Percentiles rank a stretch among this genome's conserved stretches.
Evolutionary conservation across 1,139 yeast species (phyloP).

Genomic region (Blastobotrys elegans): DNA sequence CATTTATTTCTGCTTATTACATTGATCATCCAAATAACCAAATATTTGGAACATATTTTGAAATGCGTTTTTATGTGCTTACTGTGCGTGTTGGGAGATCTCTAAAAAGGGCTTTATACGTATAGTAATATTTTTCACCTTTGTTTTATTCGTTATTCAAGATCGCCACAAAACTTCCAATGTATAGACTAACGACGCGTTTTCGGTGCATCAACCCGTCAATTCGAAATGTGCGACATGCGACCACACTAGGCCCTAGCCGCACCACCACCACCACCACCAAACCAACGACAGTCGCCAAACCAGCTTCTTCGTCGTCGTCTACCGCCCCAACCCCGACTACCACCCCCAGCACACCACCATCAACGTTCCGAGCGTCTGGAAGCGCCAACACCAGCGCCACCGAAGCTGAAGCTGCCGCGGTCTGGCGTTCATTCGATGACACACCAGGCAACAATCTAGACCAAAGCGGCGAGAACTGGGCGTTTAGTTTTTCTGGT

Average conservation of each 20-base stretch:
- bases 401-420: constrained; percentile 7
- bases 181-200: not conserved
- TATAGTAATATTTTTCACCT: too few relatives aligned
- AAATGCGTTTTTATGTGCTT: too few relatives aligned
- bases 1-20: too few relatives aligned
- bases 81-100: too few relatives aligned
- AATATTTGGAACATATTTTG: too few relatives aligned
- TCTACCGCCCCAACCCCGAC: not conserved
- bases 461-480: constrained; percentile 21
- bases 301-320: not conserved
- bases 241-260: not conserved
- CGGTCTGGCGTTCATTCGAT: constrained; percentile 15
- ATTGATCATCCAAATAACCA: too few relatives aligned
- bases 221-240: not conserved
- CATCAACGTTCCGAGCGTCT: too few relatives aligned
- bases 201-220: not conserved
- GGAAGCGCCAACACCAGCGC: not conserved
- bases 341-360: not conserved
- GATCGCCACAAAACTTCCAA: too few relatives aligned
- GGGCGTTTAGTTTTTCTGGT: constrained; percentile 44
- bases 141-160: too few relatives aligned
- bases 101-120: too few relatives aligned
- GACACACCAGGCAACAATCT: constrained; percentile 13
- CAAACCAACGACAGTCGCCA: not conserved
- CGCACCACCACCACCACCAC: not conserved